These are phyloP conservation scores for Clonostachys rhizophaga DNA, from an alignment of 2,329 filamentous ascomycete genomes.

Conservation along the genomic window DNA sequence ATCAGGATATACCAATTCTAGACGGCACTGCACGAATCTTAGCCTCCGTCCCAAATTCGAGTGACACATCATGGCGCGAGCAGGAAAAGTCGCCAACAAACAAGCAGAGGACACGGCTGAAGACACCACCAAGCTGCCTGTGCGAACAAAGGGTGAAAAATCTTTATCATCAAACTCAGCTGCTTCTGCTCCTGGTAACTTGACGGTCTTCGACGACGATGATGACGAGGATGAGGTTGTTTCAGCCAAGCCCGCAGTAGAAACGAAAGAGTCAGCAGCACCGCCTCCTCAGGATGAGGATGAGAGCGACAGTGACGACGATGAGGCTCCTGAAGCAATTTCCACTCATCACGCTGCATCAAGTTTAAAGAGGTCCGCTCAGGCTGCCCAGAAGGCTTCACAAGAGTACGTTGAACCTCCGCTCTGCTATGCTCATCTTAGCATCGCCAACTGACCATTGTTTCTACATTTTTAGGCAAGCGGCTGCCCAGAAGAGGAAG, in stretches of 20 bases:
- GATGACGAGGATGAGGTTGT: conserved; percentile 15
- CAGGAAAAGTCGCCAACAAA: background rate
- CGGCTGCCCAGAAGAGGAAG: conserved; percentile 46
- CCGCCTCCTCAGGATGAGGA: conserved; percentile 26
- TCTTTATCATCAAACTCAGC: conserved; percentile 1
- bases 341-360: conserved; percentile 44
- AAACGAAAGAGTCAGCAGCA: conserved; percentile 7
- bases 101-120: conserved; percentile 6
- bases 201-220: conserved; percentile 27
- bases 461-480: conserved; percentile 29
- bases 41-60: background rate
- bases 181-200: conserved; percentile 12
- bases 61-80: background rate
- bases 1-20: background rate
- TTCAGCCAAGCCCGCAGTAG: background rate
- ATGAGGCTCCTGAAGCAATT: conserved; percentile 55
- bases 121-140: conserved; percentile 18
- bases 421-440: no score
- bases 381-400: conserved; percentile 42
- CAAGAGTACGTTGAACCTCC: conserved; percentile 36
- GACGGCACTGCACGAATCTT: background rate
- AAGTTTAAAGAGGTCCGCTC: conserved; percentile 36
- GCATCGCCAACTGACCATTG: no score
- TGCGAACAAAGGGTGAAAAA: conserved; percentile 24
- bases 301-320: conserved; percentile 42